Percentiles rank a stretch among this genome's conserved stretches.
phyloP scores from a whole-genome alignment of 345 rosid genomes.

The Streptanthus diversifolius region DNA sequence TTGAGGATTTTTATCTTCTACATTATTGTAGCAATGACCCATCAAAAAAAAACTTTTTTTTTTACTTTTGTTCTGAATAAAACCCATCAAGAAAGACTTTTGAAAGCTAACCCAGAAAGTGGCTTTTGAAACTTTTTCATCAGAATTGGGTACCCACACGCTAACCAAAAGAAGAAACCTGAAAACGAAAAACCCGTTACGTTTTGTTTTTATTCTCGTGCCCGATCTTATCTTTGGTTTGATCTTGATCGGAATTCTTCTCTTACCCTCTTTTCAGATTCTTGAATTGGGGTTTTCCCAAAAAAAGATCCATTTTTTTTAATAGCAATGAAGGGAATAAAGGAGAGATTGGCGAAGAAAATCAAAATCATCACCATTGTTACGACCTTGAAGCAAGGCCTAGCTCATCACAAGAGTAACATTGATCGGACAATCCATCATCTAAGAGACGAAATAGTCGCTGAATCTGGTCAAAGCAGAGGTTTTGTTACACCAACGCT shows the following conservation, averaged over 20 bases:
- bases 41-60: neutral
- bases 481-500: slow-evolving; percentile 24
- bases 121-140: slow-evolving; percentile 26
- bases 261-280: slow-evolving; percentile 8
- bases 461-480: slow-evolving; percentile 17
- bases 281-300: neutral
- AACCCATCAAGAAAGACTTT: slow-evolving; percentile 31
- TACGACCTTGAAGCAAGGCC: slow-evolving; percentile 41
- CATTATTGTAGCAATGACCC: slow-evolving; percentile 33
- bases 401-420: slow-evolving; percentile 38
- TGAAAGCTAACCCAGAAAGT: slow-evolving; percentile 33
- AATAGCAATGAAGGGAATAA: slow-evolving; percentile 52
- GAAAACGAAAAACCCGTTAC: slow-evolving; percentile 7
- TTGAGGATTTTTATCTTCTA: slow-evolving; percentile 15
- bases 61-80: neutral
- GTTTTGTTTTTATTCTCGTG: neutral
- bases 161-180: slow-evolving; percentile 31
- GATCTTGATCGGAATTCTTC: slow-evolving; percentile 10
- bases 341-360: slow-evolving; percentile 62
- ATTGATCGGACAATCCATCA: slow-evolving; percentile 34
- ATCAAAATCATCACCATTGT: slow-evolving; percentile 47
- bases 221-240: slow-evolving; percentile 22
- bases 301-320: slow-evolving; percentile 11
- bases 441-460: slow-evolving; percentile 26
- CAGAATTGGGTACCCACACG: slow-evolving; percentile 32